Evolutionary conservation across 257 asterid species (phyloP), one percentile per base, ranked within the genome.

Genomic region (Misopates orontium): DNA sequence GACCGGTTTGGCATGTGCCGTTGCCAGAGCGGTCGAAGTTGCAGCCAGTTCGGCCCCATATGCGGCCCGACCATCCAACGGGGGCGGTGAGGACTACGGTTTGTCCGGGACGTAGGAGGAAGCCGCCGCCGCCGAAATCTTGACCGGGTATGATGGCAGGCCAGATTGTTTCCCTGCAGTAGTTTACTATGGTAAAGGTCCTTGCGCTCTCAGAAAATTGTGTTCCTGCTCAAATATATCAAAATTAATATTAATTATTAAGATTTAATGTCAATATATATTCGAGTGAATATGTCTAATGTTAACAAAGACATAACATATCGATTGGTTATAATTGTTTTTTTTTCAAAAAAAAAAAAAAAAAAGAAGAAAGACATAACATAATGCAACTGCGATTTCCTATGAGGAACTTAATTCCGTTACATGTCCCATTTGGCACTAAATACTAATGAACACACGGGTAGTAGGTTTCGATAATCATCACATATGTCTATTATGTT

Each of bases 41-140:
- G 86, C 98, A 93, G 13, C 91, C 96, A 10, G 97, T 83, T 66
- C 98, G 85, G 16, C 52, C 97, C 98, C 98, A 93, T 9, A 93
- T 90, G 55, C 98, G 80, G 24, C 98, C 98, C 3, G 78, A 57
- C 95, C 96, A 93, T 41, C 83, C 60, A 5, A 82, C 79, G 0
- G 98, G 98, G 31, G 98, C 98, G 0, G 83, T 83, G 78, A 79
- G 82, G 2, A 87, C 50, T 0, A 72, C 24, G 25, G 83, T 78
- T 65, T 93, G 90, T 20, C 97, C 89, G 4, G 85, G 60, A 10
- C 61, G 79, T 6, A 93, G 80, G n/a, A 77, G 14, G 63, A 89
- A 89, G 9, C 97, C 98, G 7, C 98, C 98, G 31, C 95, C 96
- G 21, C 55, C 67, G 79, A 89, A 93, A 60, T 60, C 63, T 5